Conservation (phyloP, 2,329 filamentous ascomycete genomes). For the Xylariaceae sp. region DNA sequence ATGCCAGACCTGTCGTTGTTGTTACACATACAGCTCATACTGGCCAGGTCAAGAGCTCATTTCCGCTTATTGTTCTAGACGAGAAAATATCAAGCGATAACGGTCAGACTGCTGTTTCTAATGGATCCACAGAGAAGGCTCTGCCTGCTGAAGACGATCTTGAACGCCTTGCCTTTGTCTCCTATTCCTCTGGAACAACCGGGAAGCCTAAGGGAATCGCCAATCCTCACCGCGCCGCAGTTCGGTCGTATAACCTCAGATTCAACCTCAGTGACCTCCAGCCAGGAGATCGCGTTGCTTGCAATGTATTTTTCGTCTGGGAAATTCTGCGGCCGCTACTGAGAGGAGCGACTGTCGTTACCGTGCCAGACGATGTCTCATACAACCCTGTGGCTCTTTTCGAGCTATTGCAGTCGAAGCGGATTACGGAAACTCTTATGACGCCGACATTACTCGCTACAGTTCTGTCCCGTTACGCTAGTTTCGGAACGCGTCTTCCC, state of each 20-base stretch:
- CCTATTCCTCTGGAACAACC: constrained; percentile 74
- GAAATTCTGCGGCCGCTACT: constrained; percentile 75
- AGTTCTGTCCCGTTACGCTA: constrained; percentile 65
- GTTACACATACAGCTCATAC: constrained; percentile 64
- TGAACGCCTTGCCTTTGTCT: constrained; percentile 73
- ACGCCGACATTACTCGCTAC: constrained; percentile 75
- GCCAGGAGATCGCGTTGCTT: constrained; percentile 75
- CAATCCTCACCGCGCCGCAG: constrained; percentile 70
- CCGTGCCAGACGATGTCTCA: constrained; percentile 70
- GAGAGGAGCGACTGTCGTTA: constrained; percentile 70
- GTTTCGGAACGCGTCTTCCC: constrained; percentile 60
- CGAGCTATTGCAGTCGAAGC: constrained; percentile 61
- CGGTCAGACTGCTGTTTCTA: constrained; percentile 30
- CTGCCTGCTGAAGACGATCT: constrained; percentile 60
- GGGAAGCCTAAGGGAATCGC: constrained; percentile 75
- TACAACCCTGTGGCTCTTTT: constrained; percentile 74
- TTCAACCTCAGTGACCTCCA: constrained; percentile 66
- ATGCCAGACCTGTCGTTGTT: constrained; percentile 67
- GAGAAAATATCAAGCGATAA: constrained; percentile 34
- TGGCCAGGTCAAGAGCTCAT: constrained; percentile 58
- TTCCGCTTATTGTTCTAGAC: constrained; percentile 64
- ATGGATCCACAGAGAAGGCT: too few species aligned
- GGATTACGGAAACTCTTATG: constrained; percentile 78
- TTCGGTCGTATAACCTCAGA: constrained; percentile 69
- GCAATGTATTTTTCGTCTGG: constrained; percentile 86